Conservation (phyloP, 768 basidiomycete genomes). For the Suillus plorans region DNA sequence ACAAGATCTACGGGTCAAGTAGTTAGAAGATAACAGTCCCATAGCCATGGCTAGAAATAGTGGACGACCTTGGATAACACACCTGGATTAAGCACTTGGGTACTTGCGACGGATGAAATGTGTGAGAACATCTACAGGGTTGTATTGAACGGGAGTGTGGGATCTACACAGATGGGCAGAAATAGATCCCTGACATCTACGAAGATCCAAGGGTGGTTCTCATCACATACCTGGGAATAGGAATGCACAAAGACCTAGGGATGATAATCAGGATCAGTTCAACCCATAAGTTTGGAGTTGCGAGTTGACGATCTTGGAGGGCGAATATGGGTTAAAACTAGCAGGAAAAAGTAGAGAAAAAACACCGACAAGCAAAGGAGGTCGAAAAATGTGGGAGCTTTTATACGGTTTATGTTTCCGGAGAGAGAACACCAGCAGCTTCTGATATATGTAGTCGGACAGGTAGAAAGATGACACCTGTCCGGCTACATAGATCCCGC, state of each 20-base stretch:
- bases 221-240: background rate
- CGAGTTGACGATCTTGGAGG: background rate
- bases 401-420: background rate
- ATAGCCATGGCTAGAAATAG: background rate
- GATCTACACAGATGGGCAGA: background rate
- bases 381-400: background rate
- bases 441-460: background rate
- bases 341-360: background rate
- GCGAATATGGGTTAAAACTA: background rate
- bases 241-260: background rate
- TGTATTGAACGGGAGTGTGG: background rate
- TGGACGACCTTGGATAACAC: background rate
- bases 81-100: background rate
- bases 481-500: background rate
- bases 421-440: background rate
- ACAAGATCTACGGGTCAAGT: background rate
- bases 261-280: background rate
- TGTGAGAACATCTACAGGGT: background rate
- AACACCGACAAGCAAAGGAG: background rate
- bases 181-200: background rate
- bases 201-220: background rate
- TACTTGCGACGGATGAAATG: background rate
- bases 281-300: background rate
- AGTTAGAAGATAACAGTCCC: background rate
- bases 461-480: no score